Evolutionary conservation across 257 asterid species (phyloP).

Genomic region (Ballota nigra): DNA sequence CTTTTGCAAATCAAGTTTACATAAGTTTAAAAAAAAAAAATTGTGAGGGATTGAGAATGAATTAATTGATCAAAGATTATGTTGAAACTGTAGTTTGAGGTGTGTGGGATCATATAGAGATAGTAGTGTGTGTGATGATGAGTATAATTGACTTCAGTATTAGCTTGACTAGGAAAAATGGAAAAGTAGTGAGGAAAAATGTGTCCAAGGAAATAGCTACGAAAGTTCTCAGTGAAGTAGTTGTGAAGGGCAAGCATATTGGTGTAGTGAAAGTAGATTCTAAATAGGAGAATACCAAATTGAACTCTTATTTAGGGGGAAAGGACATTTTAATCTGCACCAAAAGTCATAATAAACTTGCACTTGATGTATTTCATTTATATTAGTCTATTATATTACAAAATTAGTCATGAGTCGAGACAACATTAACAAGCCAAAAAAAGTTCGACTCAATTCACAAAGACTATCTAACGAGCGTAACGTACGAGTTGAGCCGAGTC

Average conservation of each 20-base stretch:
- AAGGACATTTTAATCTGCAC: background rate
- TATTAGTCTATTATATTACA: no score
- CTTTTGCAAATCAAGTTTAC: no score
- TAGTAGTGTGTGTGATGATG: background rate
- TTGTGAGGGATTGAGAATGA: background rate
- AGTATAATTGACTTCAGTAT: constrained; percentile 16
- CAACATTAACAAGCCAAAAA: no score
- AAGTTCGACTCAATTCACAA: no score
- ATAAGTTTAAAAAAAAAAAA: no score
- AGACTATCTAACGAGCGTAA: no score
- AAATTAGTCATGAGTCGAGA: no score
- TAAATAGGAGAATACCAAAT: background rate
- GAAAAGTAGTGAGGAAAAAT: background rate
- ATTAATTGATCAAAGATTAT: constrained; percentile 8
- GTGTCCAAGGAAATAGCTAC: background rate
- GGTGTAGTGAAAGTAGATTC: no score
- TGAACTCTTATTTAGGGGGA: background rate
- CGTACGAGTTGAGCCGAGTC: no score
- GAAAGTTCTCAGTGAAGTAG: background rate
- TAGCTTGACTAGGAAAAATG: background rate
- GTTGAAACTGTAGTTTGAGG: background rate
- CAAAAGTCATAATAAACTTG: no score
- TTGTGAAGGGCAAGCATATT: background rate
- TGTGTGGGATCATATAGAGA: background rate
- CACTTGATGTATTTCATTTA: no score